Evolutionary conservation across 2,329 filamentous ascomycete genomes (phyloP).

Genomic region (Beauveria pseudobassiana): DNA sequence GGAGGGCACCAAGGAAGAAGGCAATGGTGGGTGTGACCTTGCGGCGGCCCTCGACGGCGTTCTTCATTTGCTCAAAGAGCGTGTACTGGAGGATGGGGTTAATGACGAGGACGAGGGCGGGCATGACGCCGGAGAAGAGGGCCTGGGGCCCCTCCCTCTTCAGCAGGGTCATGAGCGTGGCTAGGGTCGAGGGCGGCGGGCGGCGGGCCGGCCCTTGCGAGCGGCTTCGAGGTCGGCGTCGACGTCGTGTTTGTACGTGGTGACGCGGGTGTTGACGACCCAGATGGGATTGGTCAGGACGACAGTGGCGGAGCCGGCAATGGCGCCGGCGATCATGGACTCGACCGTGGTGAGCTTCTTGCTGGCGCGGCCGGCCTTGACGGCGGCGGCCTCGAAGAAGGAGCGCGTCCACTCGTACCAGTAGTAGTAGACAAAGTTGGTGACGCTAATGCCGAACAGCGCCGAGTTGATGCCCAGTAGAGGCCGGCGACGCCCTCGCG

Average conservation of each 20-base stretch:
- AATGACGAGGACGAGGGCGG: slow-evolving; percentile 87
- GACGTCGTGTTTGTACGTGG: slow-evolving; percentile 63
- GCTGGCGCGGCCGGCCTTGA: slow-evolving; percentile 62
- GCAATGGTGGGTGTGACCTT: slow-evolving; percentile 78
- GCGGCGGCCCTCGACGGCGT: slow-evolving; percentile 64
- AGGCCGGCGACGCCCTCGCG: slow-evolving; percentile 85
- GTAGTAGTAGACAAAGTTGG: slow-evolving; percentile 99
- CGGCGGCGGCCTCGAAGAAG: slow-evolving; percentile 74
- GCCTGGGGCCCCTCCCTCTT: slow-evolving; percentile 76
- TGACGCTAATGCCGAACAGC: slow-evolving; percentile 94
- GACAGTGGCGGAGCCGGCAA: slow-evolving; percentile 90
- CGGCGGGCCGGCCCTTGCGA: slow-evolving; percentile 23
- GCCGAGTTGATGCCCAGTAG: slow-evolving; percentile 88
- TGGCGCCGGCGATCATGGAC: slow-evolving; percentile 88
- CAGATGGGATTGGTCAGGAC: slow-evolving; percentile 97
- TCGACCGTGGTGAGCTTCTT: slow-evolving; percentile 86
- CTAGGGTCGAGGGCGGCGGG: slow-evolving; percentile 59
- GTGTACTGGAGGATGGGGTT: slow-evolving; percentile 99
- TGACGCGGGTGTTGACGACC: slow-evolving; percentile 98
- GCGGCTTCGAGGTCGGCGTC: slow-evolving; percentile 34
- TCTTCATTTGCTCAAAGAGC: slow-evolving; percentile 97
- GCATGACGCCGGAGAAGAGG: slow-evolving; percentile 86
- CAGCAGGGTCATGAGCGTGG: slow-evolving; percentile 73
- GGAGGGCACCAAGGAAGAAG: slow-evolving; percentile 80
- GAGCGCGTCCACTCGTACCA: slow-evolving; percentile 97